These are phyloP conservation scores for Xanthoconium separans DNA, from an alignment of 1,284 basidiomycete species.

Conservation along the genomic window DNA sequence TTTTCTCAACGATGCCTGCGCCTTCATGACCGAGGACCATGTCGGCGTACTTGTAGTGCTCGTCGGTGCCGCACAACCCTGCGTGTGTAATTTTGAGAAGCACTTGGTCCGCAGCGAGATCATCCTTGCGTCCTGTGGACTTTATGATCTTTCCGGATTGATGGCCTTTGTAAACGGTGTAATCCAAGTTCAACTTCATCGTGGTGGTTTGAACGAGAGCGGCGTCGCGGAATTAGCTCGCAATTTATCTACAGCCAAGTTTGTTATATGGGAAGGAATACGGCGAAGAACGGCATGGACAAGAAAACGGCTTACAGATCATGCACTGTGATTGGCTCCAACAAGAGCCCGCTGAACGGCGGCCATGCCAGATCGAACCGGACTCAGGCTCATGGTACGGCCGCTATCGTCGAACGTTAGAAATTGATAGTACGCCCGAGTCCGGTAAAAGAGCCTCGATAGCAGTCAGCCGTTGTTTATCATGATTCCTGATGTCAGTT, in stretches of 20 bases:
- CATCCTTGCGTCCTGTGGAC: slow-evolving; percentile 12
- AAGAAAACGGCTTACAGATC: too few relatives aligned
- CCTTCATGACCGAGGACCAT: slow-evolving; percentile 42
- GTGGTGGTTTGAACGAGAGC: neutral
- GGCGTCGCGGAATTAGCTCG: neutral
- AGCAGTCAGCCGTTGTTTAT: too few relatives aligned
- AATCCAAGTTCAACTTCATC: slow-evolving; percentile 25
- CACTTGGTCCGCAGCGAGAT: slow-evolving; percentile 32
- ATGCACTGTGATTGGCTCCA: too few relatives aligned
- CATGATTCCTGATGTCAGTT: too few relatives aligned
- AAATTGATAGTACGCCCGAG: too few relatives aligned
- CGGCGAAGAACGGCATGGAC: too few relatives aligned
- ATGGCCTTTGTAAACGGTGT: slow-evolving; percentile 30
- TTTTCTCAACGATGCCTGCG: slow-evolving; percentile 29
- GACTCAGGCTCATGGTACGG: too few relatives aligned
- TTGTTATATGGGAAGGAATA: too few relatives aligned
- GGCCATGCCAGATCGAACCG: too few relatives aligned
- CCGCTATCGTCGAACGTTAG: too few relatives aligned
- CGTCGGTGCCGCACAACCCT: slow-evolving; percentile 50
- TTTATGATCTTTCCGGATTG: slow-evolving; percentile 18
- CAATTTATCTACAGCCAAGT: slow-evolving; percentile 7
- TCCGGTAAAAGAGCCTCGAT: too few relatives aligned
- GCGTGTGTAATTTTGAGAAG: slow-evolving; percentile 41
- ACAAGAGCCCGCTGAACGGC: too few relatives aligned
- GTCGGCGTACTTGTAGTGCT: slow-evolving; percentile 32